Conservation (phyloP, 1,139 yeast species). For the Debaryomyces udenii region DNA sequence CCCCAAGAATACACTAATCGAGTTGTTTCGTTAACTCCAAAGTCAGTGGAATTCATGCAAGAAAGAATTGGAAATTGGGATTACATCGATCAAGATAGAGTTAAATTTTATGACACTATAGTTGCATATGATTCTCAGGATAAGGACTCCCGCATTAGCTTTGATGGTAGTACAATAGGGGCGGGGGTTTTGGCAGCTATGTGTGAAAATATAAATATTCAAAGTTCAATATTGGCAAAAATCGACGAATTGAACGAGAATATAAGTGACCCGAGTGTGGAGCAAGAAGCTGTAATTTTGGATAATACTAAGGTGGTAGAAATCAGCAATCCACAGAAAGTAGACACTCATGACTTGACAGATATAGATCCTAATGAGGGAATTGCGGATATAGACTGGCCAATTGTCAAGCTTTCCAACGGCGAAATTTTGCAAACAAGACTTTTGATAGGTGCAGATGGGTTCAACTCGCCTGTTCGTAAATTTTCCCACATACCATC, state of each 20-base stretch:
- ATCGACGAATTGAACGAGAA: constrained; percentile 51
- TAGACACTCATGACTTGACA: constrained; percentile 20
- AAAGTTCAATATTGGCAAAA: constrained; percentile 62
- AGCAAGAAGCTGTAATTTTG: constrained; percentile 40
- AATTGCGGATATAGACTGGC: constrained; percentile 62
- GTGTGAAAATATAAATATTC: constrained; percentile 88
- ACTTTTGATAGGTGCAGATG: constrained; percentile 91
- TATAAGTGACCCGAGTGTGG: constrained; percentile 28
- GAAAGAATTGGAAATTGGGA: constrained; percentile 75
- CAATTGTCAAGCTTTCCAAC: constrained; percentile 66
- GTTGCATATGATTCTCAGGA: constrained; percentile 83
- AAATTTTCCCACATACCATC: constrained; percentile 78
- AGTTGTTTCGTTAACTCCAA: constrained; percentile 84
- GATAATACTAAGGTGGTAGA: constrained; percentile 69
- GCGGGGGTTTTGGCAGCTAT: constrained; percentile 63
- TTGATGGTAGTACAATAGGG: constrained; percentile 59
- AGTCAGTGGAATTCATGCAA: constrained; percentile 66
- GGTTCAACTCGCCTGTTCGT: constrained; percentile 92
- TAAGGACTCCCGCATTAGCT: constrained; percentile 66
- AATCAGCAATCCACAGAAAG: constrained; percentile 35
- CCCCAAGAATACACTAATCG: constrained; percentile 73
- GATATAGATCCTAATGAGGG: constrained; percentile 23
- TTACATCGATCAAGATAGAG: constrained; percentile 65
- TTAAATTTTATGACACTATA: constrained; percentile 78
- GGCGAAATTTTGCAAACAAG: constrained; percentile 71